Evolutionary conservation across 768 basidiomycete genomes (phyloP), one percentile per base, ranked within the genome.

Genomic region (Fomitopsis pulvina): DNA sequence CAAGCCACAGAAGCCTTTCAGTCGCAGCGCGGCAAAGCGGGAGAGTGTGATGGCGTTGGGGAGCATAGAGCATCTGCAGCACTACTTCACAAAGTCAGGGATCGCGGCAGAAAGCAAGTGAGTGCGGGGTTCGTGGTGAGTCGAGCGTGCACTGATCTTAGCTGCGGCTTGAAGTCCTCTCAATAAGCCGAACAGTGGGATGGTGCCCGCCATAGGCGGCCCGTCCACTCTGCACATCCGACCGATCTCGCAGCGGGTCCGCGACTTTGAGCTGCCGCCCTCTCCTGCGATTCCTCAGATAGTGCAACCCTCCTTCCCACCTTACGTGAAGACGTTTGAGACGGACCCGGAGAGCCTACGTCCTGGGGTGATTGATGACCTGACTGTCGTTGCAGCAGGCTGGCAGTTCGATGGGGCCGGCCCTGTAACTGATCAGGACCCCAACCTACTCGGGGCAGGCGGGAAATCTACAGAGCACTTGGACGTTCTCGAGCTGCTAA

Each of bases 11-110:
- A 92, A 92, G 57, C 87, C 90, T 1, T 94, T 93, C 75, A 88
- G 87, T 58, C 74, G 87, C 54, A 91, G 87, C 52, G 94, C 94
- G 0, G 90, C 91, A 3, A 95, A 93, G 68, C 80, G 94, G 38
- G 89, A 92, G 66, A 92, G 88, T 58, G 93, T 97, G 18, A 87
- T 94, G 82, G 82, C 91, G 0, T 69, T 97, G 16, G 93, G 93
- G n/a, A 92, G 90, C 63, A 97, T 97, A 57, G 88, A 95, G 63
- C 90, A 96, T 64, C 77, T 97, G 37, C 94, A 97, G 67, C 85
- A 93, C 60, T 94, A 93, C 63, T 97, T 94, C 60, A 90, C 88
- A 7, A 92, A 92, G 76, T 81, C 87, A 0, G 90, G 90, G 1
- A 76, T 92, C 48, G 76, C 75, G 22, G 74, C 85, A 28, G 80